phyloP scores from a whole-genome alignment of 2,329 filamentous ascomycete species.

The Incumbomyces lentus region DNA sequence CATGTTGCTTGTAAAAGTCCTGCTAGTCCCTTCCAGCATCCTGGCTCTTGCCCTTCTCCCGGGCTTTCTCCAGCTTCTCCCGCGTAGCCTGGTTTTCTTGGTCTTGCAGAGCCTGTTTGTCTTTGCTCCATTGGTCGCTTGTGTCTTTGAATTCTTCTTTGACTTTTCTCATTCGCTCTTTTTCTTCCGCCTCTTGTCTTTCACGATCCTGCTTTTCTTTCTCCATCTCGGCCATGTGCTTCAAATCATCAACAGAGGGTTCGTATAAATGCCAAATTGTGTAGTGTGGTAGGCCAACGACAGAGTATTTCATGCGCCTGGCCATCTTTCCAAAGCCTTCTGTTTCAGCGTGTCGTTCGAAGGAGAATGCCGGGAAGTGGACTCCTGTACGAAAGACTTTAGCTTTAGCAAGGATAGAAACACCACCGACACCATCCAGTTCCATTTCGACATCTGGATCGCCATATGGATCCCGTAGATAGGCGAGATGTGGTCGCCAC shows the following conservation, averaged over 20 bases:
- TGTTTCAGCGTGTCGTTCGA: constrained; percentile 96
- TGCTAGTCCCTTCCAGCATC: constrained; percentile 6
- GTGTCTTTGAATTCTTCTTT: constrained; percentile 71
- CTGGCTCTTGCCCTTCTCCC: neutral
- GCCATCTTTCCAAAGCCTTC: constrained; percentile 99
- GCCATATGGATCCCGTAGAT: constrained; percentile 89
- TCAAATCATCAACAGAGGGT: constrained; percentile 92
- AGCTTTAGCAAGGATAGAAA: constrained; percentile 93
- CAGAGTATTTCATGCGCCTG: constrained; percentile 88
- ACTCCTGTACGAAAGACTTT: constrained; percentile 89
- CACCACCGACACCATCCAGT: constrained; percentile 63
- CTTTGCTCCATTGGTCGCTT: constrained; percentile 76
- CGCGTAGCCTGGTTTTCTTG: constrained; percentile 50
- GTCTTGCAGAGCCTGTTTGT: constrained; percentile 69
- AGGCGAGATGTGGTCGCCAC: constrained; percentile 93
- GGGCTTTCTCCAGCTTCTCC: constrained; percentile 30
- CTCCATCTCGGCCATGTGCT: constrained; percentile 99
- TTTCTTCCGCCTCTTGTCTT: constrained; percentile 64
- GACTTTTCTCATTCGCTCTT: constrained; percentile 64
- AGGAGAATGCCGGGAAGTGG: constrained; percentile 96
- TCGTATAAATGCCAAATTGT: constrained; percentile 99
- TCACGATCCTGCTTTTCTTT: constrained; percentile 70
- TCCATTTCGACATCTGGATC: constrained; percentile 99
- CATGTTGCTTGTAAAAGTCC: constrained; percentile 6
- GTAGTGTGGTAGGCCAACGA: constrained; percentile 92